Conservation (phyloP, 441 rosid genomes). For the Biscutella laevigata region DNA sequence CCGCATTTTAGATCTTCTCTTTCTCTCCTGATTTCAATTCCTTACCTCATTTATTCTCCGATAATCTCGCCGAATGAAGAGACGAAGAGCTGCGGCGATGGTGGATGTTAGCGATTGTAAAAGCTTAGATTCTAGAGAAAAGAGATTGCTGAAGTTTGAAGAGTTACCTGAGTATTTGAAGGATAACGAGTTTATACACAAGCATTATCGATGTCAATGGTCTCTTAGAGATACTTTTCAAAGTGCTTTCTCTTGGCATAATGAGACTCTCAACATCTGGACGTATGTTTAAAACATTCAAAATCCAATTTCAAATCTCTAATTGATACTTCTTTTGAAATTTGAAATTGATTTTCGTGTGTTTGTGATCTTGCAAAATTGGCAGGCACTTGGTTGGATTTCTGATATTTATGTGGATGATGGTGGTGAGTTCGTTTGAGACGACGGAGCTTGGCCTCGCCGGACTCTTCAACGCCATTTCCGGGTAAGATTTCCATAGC, state of each 20-base stretch:
- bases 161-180: constrained; percentile 71
- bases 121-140: not conserved
- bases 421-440: constrained; percentile 50
- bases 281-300: constrained; percentile 39
- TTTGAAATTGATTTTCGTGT: not conserved
- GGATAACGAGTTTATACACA: constrained; percentile 78
- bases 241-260: constrained; percentile 72
- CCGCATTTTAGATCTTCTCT: not conserved
- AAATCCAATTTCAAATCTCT: not conserved
- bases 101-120: not conserved
- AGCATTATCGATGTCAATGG: constrained; percentile 84
- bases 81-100: constrained; percentile 13
- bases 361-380: not conserved
- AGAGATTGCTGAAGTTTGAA: constrained; percentile 44
- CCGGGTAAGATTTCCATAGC: too few species aligned
- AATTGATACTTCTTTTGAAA: not conserved
- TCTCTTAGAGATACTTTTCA: constrained; percentile 55
- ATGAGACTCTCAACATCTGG: constrained; percentile 87
- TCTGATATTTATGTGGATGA: constrained; percentile 45
- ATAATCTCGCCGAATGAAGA: constrained; percentile 6
- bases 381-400: constrained; percentile 71
- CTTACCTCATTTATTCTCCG: too few species aligned
- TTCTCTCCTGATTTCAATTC: too few species aligned
- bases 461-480: constrained; percentile 31
- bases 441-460: constrained; percentile 44